Conservation (phyloP, 768 basidiomycete species). For the Polyporus arcularius region DNA sequence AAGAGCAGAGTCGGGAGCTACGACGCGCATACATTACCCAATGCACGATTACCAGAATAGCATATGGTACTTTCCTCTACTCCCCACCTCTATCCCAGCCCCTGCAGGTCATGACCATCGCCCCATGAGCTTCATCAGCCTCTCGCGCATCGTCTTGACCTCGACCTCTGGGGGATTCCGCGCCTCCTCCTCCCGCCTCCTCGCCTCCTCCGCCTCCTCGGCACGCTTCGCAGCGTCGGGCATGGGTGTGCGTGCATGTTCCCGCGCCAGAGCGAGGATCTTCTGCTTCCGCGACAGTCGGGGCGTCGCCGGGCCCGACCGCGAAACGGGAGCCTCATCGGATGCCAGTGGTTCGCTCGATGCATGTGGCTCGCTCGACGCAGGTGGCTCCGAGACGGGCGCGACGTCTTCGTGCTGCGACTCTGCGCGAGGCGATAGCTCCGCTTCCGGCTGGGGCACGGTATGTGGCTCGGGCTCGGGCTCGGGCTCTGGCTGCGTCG, state of each 20-base stretch:
- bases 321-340: background rate
- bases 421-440: background rate
- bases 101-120: slow-evolving; percentile 10
- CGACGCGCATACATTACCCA: background rate
- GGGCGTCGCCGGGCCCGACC: background rate
- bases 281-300: slow-evolving; percentile 18
- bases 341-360: background rate
- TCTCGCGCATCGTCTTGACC: slow-evolving; percentile 11
- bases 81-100: background rate
- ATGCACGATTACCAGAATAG: background rate
- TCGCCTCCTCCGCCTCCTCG: slow-evolving; percentile 2
- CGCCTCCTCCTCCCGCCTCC: slow-evolving; percentile 10
- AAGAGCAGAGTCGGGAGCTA: background rate
- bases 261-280: slow-evolving; percentile 25
- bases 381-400: background rate
- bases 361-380: background rate
- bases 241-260: slow-evolving; percentile 23
- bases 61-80: background rate
- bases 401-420: background rate
- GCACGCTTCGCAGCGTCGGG: slow-evolving; percentile 11
- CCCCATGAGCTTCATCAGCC: slow-evolving; percentile 25
- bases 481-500: background rate
- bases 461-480: background rate
- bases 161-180: background rate
- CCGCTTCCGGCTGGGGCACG: background rate